Conservation (phyloP, 148 eudicot species). For the Mesembryanthemum crystallinum region DNA sequence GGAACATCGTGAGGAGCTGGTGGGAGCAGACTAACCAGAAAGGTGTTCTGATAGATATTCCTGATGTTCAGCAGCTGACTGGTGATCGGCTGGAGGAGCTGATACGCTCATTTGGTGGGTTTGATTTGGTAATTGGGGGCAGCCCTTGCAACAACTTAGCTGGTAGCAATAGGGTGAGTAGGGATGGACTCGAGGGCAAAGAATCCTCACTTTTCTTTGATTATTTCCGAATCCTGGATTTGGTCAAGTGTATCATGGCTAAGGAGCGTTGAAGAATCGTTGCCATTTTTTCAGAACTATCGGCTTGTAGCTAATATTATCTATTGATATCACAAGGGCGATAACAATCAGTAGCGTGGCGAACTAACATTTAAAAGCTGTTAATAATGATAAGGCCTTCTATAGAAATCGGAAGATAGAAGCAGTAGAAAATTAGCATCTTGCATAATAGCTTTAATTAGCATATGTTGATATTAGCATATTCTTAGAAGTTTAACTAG, state of each 20-base stretch:
- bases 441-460: no score
- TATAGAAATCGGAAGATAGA: no score
- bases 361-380: not conserved
- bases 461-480: no score
- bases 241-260: constrained; percentile 49
- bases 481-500: no score
- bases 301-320: no score
- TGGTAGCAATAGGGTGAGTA: constrained; percentile 71
- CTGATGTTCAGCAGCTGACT: constrained; percentile 53
- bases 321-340: not conserved
- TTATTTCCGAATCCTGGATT: constrained; percentile 61
- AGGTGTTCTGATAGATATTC: constrained; percentile 53
- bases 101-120: constrained; percentile 46
- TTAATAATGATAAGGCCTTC: no score
- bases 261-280: constrained; percentile 21
- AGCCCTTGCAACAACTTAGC: constrained; percentile 92
- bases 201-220: constrained; percentile 77
- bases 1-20: constrained; percentile 66
- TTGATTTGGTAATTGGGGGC: constrained; percentile 81
- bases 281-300: not conserved
- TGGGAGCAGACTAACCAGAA: constrained; percentile 93
- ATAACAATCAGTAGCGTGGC: not conserved
- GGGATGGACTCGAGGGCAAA: constrained; percentile 87
- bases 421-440: no score
- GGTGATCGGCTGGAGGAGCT: constrained; percentile 45